Percentiles rank a stretch among this genome's conserved stretches.
phyloP scores from a whole-genome alignment of 169 alveolate genomes.

The Babesia sp. region DNA sequence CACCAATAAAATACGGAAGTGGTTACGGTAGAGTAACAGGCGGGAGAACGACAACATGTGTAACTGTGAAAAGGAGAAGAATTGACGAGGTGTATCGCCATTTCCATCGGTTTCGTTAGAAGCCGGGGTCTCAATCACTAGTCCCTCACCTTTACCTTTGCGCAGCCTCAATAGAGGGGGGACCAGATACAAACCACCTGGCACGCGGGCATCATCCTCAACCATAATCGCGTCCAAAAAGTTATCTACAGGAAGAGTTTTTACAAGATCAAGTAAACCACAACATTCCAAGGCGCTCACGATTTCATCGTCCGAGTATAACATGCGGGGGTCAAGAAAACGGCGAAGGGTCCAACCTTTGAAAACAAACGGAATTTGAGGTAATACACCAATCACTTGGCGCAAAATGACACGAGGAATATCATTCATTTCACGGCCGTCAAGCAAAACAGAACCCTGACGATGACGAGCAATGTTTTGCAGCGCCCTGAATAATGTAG shows the following conservation, averaged over 20 bases:
- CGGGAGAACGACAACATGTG: slow-evolving; percentile 77
- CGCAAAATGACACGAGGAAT: slow-evolving; percentile 40
- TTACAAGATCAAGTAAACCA: slow-evolving; percentile 48
- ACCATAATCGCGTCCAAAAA: slow-evolving; percentile 38
- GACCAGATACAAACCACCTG: slow-evolving; percentile 11
- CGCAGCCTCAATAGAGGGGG: neutral
- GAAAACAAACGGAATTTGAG: slow-evolving; percentile 60
- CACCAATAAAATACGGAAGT: slow-evolving; percentile 72
- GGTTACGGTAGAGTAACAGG: slow-evolving; percentile 69
- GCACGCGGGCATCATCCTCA: neutral
- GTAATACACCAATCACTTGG: slow-evolving; percentile 53
- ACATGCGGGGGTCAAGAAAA: slow-evolving; percentile 63
- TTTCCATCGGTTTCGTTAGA: neutral
- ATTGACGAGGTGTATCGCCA: neutral
- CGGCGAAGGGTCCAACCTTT: slow-evolving; percentile 65
- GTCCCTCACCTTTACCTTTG: neutral
- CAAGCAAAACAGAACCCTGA: slow-evolving; percentile 60
- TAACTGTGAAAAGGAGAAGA: slow-evolving; percentile 38
- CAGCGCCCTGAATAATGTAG: slow-evolving; percentile 41
- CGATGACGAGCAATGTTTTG: slow-evolving; percentile 20
- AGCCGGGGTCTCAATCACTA: neutral
- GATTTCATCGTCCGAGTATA: slow-evolving; percentile 46
- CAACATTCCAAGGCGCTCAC: slow-evolving; percentile 41
- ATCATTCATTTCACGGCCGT: slow-evolving; percentile 53
- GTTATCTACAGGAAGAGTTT: slow-evolving; percentile 23